Evolutionary conservation across 2,329 filamentous ascomycete species (phyloP).

Genomic region (Alternaria sp.): DNA sequence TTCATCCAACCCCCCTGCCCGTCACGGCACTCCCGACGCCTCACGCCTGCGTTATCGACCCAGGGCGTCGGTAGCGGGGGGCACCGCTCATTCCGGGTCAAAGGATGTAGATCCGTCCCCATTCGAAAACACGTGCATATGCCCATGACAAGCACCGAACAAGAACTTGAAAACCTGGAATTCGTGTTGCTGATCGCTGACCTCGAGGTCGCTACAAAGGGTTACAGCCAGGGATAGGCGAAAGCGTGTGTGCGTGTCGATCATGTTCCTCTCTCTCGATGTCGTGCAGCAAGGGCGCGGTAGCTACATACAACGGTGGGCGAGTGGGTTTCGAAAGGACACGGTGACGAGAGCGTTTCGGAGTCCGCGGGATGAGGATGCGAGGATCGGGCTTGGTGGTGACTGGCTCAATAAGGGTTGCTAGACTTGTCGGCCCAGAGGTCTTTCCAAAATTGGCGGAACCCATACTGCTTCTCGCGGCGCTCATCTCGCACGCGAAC

Average conservation of each 20-base stretch:
- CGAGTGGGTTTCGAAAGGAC: neutral
- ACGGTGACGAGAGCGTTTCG: neutral
- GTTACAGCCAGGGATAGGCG: slow-evolving; percentile 7
- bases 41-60: slow-evolving; percentile 18
- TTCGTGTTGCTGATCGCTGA: neutral
- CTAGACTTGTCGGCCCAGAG: slow-evolving; percentile 58
- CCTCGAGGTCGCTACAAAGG: neutral
- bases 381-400: neutral
- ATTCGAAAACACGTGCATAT: slow-evolving; percentile 11
- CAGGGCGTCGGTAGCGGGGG: slow-evolving; percentile 9
- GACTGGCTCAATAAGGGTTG: slow-evolving; percentile 7
- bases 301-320: neutral
- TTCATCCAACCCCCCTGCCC: neutral
- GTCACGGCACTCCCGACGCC: slow-evolving; percentile 1
- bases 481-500: slow-evolving; percentile 75
- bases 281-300: neutral
- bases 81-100: neutral
- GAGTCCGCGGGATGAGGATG: neutral
- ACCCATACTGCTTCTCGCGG: slow-evolving; percentile 75
- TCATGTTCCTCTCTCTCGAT: neutral
- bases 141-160: neutral
- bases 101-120: neutral
- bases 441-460: slow-evolving; percentile 89
- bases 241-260: slow-evolving; percentile 1
- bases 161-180: neutral